Evolutionary conservation across 169 alveolate species (phyloP).

Genomic region (Perkinsus olseni): DNA sequence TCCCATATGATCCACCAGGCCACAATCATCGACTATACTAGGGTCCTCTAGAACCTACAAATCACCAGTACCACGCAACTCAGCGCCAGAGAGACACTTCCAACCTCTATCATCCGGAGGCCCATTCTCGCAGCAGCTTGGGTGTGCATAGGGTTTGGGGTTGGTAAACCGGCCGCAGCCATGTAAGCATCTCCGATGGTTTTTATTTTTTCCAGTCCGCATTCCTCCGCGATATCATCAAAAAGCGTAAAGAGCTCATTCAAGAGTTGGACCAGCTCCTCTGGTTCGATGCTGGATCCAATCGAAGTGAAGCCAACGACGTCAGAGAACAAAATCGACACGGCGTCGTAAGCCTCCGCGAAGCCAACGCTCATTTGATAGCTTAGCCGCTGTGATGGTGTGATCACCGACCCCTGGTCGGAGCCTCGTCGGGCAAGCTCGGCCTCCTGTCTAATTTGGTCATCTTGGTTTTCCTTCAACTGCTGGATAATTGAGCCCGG

Average conservation of each 20-base stretch:
- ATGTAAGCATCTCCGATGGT: conserved; percentile 13
- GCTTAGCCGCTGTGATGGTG: not conserved
- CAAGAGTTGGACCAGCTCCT: not conserved
- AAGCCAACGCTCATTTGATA: not conserved
- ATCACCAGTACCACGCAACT: not conserved
- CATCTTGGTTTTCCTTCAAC: conserved; percentile 1
- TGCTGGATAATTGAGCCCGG: not conserved
- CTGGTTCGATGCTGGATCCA: not conserved
- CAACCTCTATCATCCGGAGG: not conserved
- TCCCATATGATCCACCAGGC: not conserved
- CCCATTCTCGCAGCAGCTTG: conserved; percentile 1
- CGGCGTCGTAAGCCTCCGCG: not conserved
- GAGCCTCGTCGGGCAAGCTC: not conserved
- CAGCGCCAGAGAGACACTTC: not conserved
- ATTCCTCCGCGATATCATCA: conserved; percentile 1
- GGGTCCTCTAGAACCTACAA: not conserved
- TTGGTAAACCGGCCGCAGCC: conserved; percentile 8
- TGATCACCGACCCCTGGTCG: not conserved
- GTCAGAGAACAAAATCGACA: conserved; percentile 8
- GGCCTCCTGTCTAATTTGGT: not conserved
- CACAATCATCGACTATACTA: not conserved
- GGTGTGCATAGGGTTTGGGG: conserved; percentile 5
- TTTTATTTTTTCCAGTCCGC: conserved; percentile 9
- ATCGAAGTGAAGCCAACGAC: not conserved
- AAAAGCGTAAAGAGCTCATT: not conserved